Evolutionary conservation across 2,329 filamentous ascomycete genomes (phyloP), one percentile per base, ranked within the genome.

Genomic region (Curvularia verruculosa): DNA sequence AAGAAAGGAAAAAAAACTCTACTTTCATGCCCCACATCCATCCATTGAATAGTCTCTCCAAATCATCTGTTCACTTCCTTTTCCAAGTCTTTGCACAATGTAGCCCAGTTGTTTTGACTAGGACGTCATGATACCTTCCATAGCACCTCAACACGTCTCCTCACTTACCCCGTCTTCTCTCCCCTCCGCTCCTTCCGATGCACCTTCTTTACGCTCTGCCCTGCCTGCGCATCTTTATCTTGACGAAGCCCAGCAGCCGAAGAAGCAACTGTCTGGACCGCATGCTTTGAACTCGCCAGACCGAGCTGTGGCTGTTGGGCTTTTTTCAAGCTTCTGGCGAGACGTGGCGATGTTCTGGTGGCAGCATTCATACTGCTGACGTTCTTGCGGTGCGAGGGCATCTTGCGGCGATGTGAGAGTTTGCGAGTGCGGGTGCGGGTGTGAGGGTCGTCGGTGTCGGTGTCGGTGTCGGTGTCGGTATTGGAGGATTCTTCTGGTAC

Each of bases 391-490:
- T 26, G 43, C 36, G n/a, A 31, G 1, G 5, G 41, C 19, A 18
- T 21, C n/a, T 37, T 15, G 10, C 26, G 28, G 2, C 23, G 34
- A 19, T 23, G 10, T n/a, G n/a, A n/a, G 13, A 13, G 21, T 10
- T 29, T 9, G 5, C 28, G 36, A 26, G 29, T 9, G 23, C 15
- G 23, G 5, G 4, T 45, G 26, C 19, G 18, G 26, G 19, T n/a
- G 3, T 6, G 12, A 12, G 31, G 43, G 4, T 10, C 36, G 13
- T 5, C 19, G 13, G 19, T 24, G 1, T 54, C 53, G n/a, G n/a
- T n/a, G n/a, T n/a, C n/a, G n/a, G n/a, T n/a, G n/a, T n/a, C n/a
- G 2, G 49, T 53, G 24, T 54, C 54, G 36, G 46, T 54, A 1
- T 44, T 41, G 5, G 64, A 61, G 4, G 12, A 5, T 15, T 36